Conservation (phyloP, 805 yeast species). For the Zygotorulaspora chibaensis region DNA sequence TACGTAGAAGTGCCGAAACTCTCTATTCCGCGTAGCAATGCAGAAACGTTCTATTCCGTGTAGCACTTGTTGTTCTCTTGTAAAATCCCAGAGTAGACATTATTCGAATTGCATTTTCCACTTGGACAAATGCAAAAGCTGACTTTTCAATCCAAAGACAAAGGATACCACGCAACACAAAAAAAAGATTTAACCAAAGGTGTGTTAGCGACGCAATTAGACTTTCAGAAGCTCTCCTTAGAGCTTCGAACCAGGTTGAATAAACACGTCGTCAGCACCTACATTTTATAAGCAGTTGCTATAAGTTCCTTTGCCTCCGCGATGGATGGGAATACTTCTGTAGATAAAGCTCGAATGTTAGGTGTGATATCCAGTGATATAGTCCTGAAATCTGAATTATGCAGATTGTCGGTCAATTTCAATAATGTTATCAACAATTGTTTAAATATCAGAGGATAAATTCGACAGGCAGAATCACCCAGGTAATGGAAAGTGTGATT, state of each 20-base stretch:
- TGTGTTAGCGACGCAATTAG: slow-evolving; percentile 2
- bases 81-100: slow-evolving; percentile 13
- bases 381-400: neutral
- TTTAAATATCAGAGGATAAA: slow-evolving; percentile 12
- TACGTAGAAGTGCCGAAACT: too few relatives aligned
- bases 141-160: slow-evolving; percentile 12
- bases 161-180: slow-evolving; percentile 11
- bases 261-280: slow-evolving; percentile 16
- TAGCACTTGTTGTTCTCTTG: slow-evolving; percentile 3
- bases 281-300: slow-evolving; percentile 2
- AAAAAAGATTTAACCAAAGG: slow-evolving; percentile 11
- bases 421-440: slow-evolving; percentile 7
- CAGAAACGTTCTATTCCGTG: slow-evolving; percentile 14
- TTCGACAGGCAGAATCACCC: slow-evolving; percentile 15
- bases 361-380: slow-evolving; percentile 5
- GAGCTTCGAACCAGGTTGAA: slow-evolving; percentile 5
- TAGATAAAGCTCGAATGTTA: neutral
- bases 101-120: slow-evolving; percentile 13
- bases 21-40: slow-evolving; percentile 6
- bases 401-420: slow-evolving; percentile 1
- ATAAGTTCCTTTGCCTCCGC: slow-evolving; percentile 1
- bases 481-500: slow-evolving; percentile 1
- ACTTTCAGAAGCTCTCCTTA: slow-evolving; percentile 4
- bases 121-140: slow-evolving; percentile 10
- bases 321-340: neutral